Conservation (phyloP, 1,139 yeast genomes). For the Yamadazyma buinensis region DNA sequence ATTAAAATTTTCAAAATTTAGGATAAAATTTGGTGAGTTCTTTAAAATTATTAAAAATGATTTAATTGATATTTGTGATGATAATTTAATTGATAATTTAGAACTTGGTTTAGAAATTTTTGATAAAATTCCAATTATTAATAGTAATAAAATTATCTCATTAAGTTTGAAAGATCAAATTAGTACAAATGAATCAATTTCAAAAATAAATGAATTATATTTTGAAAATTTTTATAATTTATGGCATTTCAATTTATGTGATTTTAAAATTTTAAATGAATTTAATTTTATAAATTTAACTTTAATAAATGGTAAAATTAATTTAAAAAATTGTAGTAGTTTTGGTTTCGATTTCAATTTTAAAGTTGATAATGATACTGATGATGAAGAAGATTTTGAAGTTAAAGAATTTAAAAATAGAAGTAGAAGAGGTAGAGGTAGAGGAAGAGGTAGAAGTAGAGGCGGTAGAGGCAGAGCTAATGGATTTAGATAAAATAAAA, state of each 20-base stretch:
- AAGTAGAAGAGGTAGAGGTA: constrained; percentile 16
- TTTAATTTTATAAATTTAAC: constrained; percentile 28
- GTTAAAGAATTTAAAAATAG: constrained; percentile 10
- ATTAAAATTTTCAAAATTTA: constrained; percentile 56
- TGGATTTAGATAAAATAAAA: constrained; percentile 7
- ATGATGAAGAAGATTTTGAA: constrained; percentile 14
- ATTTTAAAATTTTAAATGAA: constrained; percentile 25
- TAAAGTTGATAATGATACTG: constrained; percentile 13
- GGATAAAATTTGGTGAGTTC: constrained; percentile 59
- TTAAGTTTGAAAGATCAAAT: constrained; percentile 23
- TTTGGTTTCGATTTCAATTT: constrained; percentile 34
- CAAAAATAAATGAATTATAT: constrained; percentile 50
- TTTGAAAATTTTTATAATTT: constrained; percentile 64
- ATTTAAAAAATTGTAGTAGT: constrained; percentile 27
- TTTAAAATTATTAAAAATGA: constrained; percentile 61
- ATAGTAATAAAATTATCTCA: constrained; percentile 43
- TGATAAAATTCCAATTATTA: constrained; percentile 61
- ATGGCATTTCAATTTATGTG: constrained; percentile 78
- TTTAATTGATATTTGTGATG: constrained; percentile 30
- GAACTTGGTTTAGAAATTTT: constrained; percentile 59
- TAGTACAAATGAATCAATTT: constrained; percentile 21
- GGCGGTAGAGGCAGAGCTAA: constrained; percentile 9
- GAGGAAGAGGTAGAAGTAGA: constrained; percentile 18
- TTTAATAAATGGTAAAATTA: constrained; percentile 19
- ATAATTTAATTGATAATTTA: constrained; percentile 22